Percentiles rank a stretch among this genome's conserved stretches.
Evolutionary conservation across 2,329 filamentous ascomycete genomes (phyloP).

Genomic region (Rutstroemia sp.): DNA sequence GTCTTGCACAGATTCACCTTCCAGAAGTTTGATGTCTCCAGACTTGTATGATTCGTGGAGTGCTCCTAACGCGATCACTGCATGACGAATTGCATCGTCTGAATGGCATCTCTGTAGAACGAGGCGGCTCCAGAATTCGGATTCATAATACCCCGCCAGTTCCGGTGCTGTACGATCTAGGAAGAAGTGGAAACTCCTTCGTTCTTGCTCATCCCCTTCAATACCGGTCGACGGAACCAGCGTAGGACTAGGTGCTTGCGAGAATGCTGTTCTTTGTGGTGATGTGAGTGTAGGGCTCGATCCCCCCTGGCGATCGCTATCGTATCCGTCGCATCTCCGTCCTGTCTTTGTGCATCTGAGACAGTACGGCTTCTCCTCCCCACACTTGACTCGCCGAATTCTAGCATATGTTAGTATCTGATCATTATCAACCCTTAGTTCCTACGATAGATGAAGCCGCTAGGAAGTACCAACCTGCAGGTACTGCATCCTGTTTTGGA

Average conservation of each 20-base stretch:
- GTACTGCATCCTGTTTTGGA: slow-evolving; percentile 24
- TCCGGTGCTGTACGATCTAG: slow-evolving; percentile 18
- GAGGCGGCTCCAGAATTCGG: slow-evolving; percentile 21
- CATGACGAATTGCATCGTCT: slow-evolving; percentile 21
- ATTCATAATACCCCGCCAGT: slow-evolving; percentile 19
- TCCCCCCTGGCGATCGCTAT: neutral
- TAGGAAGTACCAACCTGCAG: slow-evolving; percentile 21
- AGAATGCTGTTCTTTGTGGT: neutral
- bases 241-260: neutral
- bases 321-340: slow-evolving; percentile 27
- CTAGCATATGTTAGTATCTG: slow-evolving; percentile 12
- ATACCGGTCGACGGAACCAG: neutral
- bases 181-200: slow-evolving; percentile 19
- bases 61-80: slow-evolving; percentile 16
- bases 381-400: slow-evolving; percentile 27
- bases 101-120: slow-evolving; percentile 18
- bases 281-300: neutral
- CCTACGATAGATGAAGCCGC: neutral
- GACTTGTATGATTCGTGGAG: slow-evolving; percentile 16
- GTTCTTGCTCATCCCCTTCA: slow-evolving; percentile 1
- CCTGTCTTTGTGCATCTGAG: slow-evolving; percentile 24
- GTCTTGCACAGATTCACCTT: neutral
- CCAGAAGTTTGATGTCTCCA: neutral
- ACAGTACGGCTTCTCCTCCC: slow-evolving; percentile 25
- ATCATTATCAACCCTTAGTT: neutral